Base-by-base conservation (phyloP, 108 stramenopile genomes). In the Conticribra guillardii region DNA sequence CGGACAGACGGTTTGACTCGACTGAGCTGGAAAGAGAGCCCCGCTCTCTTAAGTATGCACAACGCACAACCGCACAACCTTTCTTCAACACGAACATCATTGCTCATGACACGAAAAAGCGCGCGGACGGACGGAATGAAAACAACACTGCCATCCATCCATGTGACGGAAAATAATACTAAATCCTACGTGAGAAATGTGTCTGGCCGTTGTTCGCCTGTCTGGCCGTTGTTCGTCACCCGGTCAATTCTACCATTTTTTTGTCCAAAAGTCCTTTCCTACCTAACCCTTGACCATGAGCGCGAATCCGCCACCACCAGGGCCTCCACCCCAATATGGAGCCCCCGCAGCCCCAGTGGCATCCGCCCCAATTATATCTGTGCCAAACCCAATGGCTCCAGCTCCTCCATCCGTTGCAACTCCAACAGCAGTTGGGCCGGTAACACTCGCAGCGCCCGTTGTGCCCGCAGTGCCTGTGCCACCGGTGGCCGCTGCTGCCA, bases 401-500 rank as follows among this genome's bases (percentile, higher is more conserved):
- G 37, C 37, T 41, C 37, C 37, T 9, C 11, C 37, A 41, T 5
- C 37, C 5, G 37, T 11, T 9, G 11, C 37, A 9, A 5, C 37
- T 41, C 8, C 11, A 5, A 11, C 37, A 5, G 37, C 37, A 9
- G 5, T 11, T 41, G 37, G 8, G 11, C 37, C 37, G 37, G 37
- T 11, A 5, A 11, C 37, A 41, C 37, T 11, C 37, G n/a, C n/a
- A n/a, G n/a, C n/a, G n/a, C n/a, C n/a, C n/a, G n/a, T 66, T n/a
- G 30, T 45, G 58, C 29, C 60, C 4, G 27, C 60, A 8, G 51
- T 49, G 27, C 60, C 54, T 18, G 47, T 49, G 33, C 54, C 37
- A 24, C 52, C 44, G 34, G 60, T 49, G 16, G 65, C 53, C 23
- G 60, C 49, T 34, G 45, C 58, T 28, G 37, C 18, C 44, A 16